Conservation (phyloP, 169 alveolate species). For the Plasmodium relictum region DNA sequence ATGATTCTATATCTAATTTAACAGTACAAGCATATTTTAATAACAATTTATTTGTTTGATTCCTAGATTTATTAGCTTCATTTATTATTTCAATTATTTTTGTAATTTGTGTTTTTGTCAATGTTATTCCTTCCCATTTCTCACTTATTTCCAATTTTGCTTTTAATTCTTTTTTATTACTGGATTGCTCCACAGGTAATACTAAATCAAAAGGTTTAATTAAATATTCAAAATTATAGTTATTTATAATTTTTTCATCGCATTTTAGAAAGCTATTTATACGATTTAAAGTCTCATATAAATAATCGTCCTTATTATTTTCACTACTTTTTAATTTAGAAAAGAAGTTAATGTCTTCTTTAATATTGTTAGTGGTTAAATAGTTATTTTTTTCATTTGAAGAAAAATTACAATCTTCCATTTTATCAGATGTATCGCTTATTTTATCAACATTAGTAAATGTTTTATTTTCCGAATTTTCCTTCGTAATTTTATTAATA, state of each 20-base stretch:
- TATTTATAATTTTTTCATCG: constrained; percentile 69
- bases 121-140: constrained; percentile 83
- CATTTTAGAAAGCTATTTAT: constrained; percentile 36
- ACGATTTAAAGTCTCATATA: constrained; percentile 31
- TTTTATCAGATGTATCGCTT: neutral
- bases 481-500: constrained; percentile 4
- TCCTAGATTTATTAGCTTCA: constrained; percentile 80
- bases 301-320: constrained; percentile 47
- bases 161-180: constrained; percentile 80
- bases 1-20: constrained; percentile 84
- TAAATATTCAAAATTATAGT: constrained; percentile 76
- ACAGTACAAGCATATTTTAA: constrained; percentile 86
- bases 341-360: neutral
- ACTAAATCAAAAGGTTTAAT: constrained; percentile 79
- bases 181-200: constrained; percentile 73
- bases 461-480: constrained; percentile 1
- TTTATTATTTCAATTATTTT: constrained; percentile 84
- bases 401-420: neutral
- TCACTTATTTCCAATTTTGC: constrained; percentile 81
- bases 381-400: neutral
- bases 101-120: constrained; percentile 83
- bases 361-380: constrained; percentile 3
- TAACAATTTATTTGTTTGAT: constrained; percentile 82
- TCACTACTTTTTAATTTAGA: constrained; percentile 36
- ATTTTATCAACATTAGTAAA: neutral